Percentiles rank a stretch among this genome's conserved stretches.
phyloP scores from a whole-genome alignment of 805 yeast species.

The Starmerella bacillaris region DNA sequence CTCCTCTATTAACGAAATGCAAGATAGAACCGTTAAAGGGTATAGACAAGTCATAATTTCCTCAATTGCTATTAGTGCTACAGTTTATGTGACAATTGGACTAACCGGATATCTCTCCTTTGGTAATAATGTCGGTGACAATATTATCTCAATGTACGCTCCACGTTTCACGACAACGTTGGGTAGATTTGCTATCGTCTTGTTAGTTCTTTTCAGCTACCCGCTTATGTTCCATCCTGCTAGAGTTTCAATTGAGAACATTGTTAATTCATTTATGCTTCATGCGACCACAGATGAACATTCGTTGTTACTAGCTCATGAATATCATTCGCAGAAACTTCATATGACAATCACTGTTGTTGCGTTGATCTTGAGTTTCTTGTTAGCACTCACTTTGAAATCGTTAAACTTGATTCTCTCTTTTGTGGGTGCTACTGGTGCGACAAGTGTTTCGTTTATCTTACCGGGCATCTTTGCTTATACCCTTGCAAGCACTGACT shows the following conservation, averaged over 20 bases:
- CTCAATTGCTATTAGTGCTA: conserved; percentile 43
- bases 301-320: not conserved
- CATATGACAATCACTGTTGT: conserved; percentile 27
- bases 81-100: conserved; percentile 55
- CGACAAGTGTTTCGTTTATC: conserved; percentile 78
- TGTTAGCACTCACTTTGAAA: conserved; percentile 44
- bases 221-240: conserved; percentile 88
- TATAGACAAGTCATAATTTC: conserved; percentile 31
- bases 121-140: conserved; percentile 64
- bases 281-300: not conserved
- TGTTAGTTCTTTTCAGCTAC: conserved; percentile 65
- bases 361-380: conserved; percentile 38
- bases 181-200: conserved; percentile 64
- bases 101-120: conserved; percentile 69
- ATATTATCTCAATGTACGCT: conserved; percentile 64
- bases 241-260: conserved; percentile 61
- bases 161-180: conserved; percentile 46
- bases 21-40: conserved; percentile 32
- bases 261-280: conserved; percentile 29
- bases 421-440: conserved; percentile 82
- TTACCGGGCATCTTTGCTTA: conserved; percentile 79
- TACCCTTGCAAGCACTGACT: conserved; percentile 36
- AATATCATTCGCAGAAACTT: conserved; percentile 9
- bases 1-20: conserved; percentile 66
- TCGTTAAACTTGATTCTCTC: conserved; percentile 73